phyloP scores from a whole-genome alignment of 2,329 filamentous ascomycete genomes.

The Didymella lethalis region DNA sequence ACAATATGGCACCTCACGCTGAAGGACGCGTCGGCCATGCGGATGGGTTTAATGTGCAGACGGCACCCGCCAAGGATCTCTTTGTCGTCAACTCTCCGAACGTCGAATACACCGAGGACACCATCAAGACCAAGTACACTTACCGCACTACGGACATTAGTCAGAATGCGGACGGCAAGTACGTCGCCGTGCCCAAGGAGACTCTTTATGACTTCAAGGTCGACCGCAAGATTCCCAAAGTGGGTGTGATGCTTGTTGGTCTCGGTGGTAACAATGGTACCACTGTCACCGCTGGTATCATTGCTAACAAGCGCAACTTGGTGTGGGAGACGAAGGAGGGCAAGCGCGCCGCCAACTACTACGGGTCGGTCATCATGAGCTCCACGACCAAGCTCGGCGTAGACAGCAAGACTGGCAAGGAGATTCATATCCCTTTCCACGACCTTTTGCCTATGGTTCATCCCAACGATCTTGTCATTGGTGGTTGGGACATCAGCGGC shows the following conservation, averaged over 20 bases:
- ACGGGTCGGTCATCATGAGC: slow-evolving; percentile 95
- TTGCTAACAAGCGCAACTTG: slow-evolving; percentile 88
- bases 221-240: slow-evolving; percentile 89
- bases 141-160: slow-evolving; percentile 92
- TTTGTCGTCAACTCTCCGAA: slow-evolving; percentile 94
- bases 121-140: slow-evolving; percentile 93
- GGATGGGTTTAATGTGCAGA: slow-evolving; percentile 59
- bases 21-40: slow-evolving; percentile 66
- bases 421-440: slow-evolving; percentile 96
- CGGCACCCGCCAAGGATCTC: slow-evolving; percentile 63
- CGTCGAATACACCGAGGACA: slow-evolving; percentile 84
- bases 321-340: slow-evolving; percentile 95
- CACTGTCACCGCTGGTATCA: slow-evolving; percentile 94
- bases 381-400: slow-evolving; percentile 97
- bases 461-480: slow-evolving; percentile 92
- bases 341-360: slow-evolving; percentile 88
- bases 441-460: slow-evolving; percentile 95
- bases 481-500: slow-evolving; percentile 96
- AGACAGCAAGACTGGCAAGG: slow-evolving; percentile 80
- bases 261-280: slow-evolving; percentile 98
- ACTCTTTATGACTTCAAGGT: slow-evolving; percentile 97
- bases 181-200: slow-evolving; percentile 84
- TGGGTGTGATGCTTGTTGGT: slow-evolving; percentile 96
- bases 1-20: slow-evolving; percentile 92
- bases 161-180: slow-evolving; percentile 74